Percentiles rank a stretch among this genome's conserved stretches.
These are phyloP conservation scores for Carpinus viminea DNA, from an alignment of 306 rosid species.

Conservation along the genomic window DNA sequence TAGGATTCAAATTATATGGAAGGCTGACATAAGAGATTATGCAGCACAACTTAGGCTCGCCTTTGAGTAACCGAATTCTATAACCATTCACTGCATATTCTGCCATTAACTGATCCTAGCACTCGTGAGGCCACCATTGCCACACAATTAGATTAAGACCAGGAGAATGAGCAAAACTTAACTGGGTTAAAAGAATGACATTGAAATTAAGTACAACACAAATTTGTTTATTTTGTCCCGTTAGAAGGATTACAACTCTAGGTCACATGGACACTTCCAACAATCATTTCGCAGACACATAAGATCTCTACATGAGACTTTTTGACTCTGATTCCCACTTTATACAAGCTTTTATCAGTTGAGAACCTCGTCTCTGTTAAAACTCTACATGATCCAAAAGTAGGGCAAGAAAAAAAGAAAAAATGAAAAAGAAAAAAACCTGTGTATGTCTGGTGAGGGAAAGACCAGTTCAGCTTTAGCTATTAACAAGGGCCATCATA, in stretches of 20 bases:
- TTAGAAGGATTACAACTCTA: conserved; percentile 1
- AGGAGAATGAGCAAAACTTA: background rate
- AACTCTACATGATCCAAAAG: conserved; percentile 10
- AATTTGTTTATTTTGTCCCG: background rate
- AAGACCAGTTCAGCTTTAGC: conserved; percentile 10
- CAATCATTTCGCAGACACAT: background rate
- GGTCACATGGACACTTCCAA: background rate
- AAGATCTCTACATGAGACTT: conserved; percentile 13
- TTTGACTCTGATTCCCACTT: conserved; percentile 22
- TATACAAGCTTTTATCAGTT: conserved; percentile 28
- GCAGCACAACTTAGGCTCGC: too few relatives aligned
- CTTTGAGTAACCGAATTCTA: too few relatives aligned
- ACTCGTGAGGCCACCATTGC: too few relatives aligned
- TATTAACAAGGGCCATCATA: conserved; percentile 30
- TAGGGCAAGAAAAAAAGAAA: background rate
- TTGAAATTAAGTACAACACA: background rate
- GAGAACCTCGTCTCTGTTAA: background rate
- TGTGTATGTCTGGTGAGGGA: background rate
- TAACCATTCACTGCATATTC: too few relatives aligned
- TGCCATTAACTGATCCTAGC: too few relatives aligned
- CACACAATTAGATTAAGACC: background rate
- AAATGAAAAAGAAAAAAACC: background rate
- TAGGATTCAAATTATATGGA: too few relatives aligned
- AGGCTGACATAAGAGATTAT: too few relatives aligned
- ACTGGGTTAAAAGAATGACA: background rate